Conservation (phyloP, 108 stramenopile species). For the Cylindrotheca closterium region DNA sequence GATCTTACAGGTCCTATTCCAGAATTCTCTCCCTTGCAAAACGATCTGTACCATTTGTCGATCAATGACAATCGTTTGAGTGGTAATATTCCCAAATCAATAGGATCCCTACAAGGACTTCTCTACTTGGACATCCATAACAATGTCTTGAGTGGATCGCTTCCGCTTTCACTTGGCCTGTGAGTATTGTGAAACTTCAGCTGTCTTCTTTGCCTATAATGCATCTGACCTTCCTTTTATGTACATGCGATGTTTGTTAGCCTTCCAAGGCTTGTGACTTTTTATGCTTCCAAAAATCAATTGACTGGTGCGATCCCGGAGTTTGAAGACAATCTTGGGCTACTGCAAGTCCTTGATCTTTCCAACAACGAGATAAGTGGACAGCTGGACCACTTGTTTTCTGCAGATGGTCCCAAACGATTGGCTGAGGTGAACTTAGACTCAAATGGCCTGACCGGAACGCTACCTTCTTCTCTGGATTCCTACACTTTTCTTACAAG, state of each 20-base stretch:
- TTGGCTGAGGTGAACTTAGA: constrained; percentile 16
- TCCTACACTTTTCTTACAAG: constrained; percentile 16
- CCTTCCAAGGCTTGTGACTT: constrained; percentile 25
- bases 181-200: no score
- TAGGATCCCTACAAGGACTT: constrained; percentile 13
- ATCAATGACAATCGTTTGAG: constrained; percentile 24
- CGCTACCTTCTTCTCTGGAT: constrained; percentile 33
- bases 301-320: constrained; percentile 31
- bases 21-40: constrained; percentile 37
- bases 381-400: constrained; percentile 6
- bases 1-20: constrained; percentile 55
- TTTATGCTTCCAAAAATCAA: constrained; percentile 47
- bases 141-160: constrained; percentile 33
- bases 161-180: constrained; percentile 43
- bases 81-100: constrained; percentile 22
- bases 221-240: no score
- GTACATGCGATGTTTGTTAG: no score
- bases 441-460: constrained; percentile 24
- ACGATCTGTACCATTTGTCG: constrained; percentile 38
- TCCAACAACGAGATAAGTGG: constrained; percentile 24
- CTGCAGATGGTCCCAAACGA: constrained; percentile 7
- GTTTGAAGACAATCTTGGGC: constrained; percentile 20
- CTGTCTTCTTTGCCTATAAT: no score
- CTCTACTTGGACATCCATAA: constrained; percentile 23
- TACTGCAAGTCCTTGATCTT: constrained; percentile 22